phyloP scores from a whole-genome alignment of 2,329 filamentous ascomycete genomes.

The Phyllosticta ampelicida region DNA sequence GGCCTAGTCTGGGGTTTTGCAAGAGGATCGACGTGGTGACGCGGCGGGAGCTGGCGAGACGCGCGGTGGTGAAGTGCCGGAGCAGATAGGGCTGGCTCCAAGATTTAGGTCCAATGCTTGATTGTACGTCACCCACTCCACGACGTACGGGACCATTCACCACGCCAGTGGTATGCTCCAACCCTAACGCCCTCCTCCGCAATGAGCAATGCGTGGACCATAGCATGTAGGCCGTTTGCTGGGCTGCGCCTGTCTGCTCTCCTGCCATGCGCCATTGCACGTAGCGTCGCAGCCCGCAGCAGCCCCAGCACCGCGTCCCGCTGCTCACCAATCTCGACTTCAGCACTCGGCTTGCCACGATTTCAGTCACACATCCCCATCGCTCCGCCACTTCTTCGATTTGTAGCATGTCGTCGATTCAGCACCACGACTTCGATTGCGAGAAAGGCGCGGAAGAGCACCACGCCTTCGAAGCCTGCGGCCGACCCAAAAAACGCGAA shows the following conservation, averaged over 20 bases:
- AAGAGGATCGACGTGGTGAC: conserved; percentile 3
- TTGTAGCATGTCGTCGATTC: conserved; percentile 1
- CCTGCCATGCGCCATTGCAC: conserved; percentile 17
- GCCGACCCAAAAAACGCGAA: background rate
- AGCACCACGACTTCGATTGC: background rate
- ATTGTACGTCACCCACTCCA: conserved; percentile 3
- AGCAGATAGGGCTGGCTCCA: background rate
- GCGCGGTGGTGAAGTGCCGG: background rate
- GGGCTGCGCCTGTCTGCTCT: conserved; percentile 13
- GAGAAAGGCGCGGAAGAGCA: background rate
- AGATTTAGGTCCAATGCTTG: background rate
- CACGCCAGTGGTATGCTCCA: background rate
- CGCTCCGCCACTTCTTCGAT: conserved; percentile 11
- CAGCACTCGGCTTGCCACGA: background rate
- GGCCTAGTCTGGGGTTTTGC: background rate
- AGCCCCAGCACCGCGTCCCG: background rate
- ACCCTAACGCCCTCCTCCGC: conserved; percentile 1
- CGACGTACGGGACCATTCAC: background rate
- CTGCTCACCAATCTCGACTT: background rate
- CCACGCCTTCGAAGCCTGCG: background rate
- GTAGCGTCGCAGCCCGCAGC: background rate
- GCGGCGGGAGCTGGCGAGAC: background rate
- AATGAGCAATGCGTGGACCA: conserved; percentile 21
- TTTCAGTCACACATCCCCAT: conserved; percentile 19
- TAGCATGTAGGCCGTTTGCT: conserved; percentile 16